Percentiles rank a stretch among this genome's conserved stretches.
phyloP scores from a whole-genome alignment of 192 early-diverging fungal species.

The Umbelopsis vinacea region DNA sequence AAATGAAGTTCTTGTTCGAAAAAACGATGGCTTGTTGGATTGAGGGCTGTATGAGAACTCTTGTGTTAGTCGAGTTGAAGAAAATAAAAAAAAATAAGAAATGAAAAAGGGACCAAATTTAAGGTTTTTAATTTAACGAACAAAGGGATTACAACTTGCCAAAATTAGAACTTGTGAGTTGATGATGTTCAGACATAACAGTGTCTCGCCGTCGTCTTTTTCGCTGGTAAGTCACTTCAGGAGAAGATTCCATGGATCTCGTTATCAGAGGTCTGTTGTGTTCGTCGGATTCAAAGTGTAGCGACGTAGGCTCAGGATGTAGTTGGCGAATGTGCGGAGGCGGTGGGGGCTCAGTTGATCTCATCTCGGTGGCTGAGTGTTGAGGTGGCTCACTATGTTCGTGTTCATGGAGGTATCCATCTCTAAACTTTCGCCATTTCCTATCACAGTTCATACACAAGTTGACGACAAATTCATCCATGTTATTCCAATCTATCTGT shows the following conservation, averaged over 20 bases:
- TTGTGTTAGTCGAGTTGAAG: neutral
- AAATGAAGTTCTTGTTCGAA: conserved; percentile 48
- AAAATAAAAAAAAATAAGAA: neutral
- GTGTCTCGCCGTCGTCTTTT: conserved; percentile 16
- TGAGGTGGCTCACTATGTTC: neutral
- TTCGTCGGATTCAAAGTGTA: too few species aligned
- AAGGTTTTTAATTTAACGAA: conserved; percentile 26
- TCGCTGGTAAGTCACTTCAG: neutral
- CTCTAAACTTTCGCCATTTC: conserved; percentile 32
- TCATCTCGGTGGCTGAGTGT: neutral
- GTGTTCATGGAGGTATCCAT: conserved; percentile 3
- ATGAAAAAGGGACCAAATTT: neutral
- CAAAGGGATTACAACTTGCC: conserved; percentile 19
- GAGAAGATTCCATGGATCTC: neutral
- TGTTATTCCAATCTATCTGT: conserved; percentile 16
- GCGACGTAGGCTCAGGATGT: neutral
- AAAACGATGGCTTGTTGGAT: conserved; percentile 1
- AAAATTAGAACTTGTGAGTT: conserved; percentile 20
- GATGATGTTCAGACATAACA: conserved; percentile 14
- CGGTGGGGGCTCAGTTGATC: neutral
- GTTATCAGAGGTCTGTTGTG: too few species aligned
- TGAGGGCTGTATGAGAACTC: neutral
- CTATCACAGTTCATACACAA: conserved; percentile 32
- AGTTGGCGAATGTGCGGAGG: neutral
- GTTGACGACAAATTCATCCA: conserved; percentile 28